Percentiles rank a stretch among this genome's conserved stretches.
phyloP scores from a whole-genome alignment of 202 grass and related monocot genomes.

The Schoenoplectus tabernaemontani region DNA sequence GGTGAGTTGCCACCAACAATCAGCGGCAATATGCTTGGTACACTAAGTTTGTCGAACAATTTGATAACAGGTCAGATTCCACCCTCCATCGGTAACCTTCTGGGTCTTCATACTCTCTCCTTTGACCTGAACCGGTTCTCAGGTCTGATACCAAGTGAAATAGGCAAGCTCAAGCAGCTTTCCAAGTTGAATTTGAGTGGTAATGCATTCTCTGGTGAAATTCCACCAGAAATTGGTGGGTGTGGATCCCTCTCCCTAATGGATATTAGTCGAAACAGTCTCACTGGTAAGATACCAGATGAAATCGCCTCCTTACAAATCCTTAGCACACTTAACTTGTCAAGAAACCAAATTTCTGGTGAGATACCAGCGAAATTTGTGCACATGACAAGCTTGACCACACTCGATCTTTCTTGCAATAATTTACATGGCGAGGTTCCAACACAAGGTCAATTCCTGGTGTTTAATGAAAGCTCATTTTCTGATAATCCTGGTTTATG shows the following conservation, averaged over 20 bases:
- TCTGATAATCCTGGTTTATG: constrained; percentile 57
- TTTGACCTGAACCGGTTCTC: constrained; percentile 59
- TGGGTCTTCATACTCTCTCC: constrained; percentile 53
- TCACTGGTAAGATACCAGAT: constrained; percentile 57
- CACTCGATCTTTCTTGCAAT: constrained; percentile 82
- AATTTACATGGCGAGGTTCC: constrained; percentile 41
- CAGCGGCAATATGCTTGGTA: constrained; percentile 31
- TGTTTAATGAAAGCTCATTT: constrained; percentile 83
- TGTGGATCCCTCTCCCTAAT: constrained; percentile 46
- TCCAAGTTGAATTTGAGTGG: constrained; percentile 57
- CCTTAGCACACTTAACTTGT: constrained; percentile 81
- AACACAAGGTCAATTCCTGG: constrained; percentile 57
- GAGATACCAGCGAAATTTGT: constrained; percentile 48
- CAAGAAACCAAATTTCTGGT: constrained; percentile 48
- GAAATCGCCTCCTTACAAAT: constrained; percentile 43
- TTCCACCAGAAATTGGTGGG: constrained; percentile 43
- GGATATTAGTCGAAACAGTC: constrained; percentile 74
- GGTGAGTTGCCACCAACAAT: constrained; percentile 55
- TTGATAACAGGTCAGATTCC: constrained; percentile 48
- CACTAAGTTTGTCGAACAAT: constrained; percentile 43
- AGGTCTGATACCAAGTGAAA: constrained; percentile 48
- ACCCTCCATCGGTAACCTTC: constrained; percentile 57
- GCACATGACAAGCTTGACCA: constrained; percentile 76
- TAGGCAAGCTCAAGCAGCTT: constrained; percentile 51
- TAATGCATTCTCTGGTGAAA: constrained; percentile 44